Evolutionary conservation across 345 rosid genomes (phyloP), one percentile per base, ranked within the genome.

Genomic region (Gossypium stocksii): DNA sequence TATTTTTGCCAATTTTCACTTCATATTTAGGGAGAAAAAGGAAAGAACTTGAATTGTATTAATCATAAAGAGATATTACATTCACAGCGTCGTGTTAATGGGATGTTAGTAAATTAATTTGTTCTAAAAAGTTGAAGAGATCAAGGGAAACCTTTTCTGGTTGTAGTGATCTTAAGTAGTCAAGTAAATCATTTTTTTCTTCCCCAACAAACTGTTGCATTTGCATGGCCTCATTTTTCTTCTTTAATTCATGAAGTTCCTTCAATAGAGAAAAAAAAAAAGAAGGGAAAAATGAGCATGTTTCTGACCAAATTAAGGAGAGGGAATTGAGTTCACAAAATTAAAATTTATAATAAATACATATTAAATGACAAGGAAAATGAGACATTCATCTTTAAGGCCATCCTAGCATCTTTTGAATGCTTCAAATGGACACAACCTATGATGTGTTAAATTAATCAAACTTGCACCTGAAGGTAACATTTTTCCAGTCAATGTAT

Each of bases 171-270:
- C 98, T 87, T 83, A 94, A 83, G 82, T 92, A 94, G 85, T 92
- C 98, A 77, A 94, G 81, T 77, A 94, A 80, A 87, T 94, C 98
- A 78, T 94, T 94, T 88, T 91, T 91, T 87, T 94, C 98, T 88
- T 94, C 98, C 0, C 98, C 96, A 61, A 94, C 98, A 83, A 94
- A 92, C 77, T 91, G 98, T 77, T 92, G 98, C 98, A 94, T 92
- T 77, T 94, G 98, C 82, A 94, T 91, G 71, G 98, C 98, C 67
- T 90, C 93, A 71, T 82, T 94, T 83, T 89, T 91, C 81, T 95
- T 88, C 84, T 89, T 86, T 76, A 86, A 85, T 78, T 94, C 94
- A 81, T 83, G 83, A n/a, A 94, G 88, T 82, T 94, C 96, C 98
- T 92, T 68, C 65, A 86, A 74, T 20, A 78, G 78, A 71, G 58